Evolutionary conservation across 495 filamentous ascomycete species (phyloP), one percentile per base, ranked within the genome.

Genomic region (Bombardia bombarda): DNA sequence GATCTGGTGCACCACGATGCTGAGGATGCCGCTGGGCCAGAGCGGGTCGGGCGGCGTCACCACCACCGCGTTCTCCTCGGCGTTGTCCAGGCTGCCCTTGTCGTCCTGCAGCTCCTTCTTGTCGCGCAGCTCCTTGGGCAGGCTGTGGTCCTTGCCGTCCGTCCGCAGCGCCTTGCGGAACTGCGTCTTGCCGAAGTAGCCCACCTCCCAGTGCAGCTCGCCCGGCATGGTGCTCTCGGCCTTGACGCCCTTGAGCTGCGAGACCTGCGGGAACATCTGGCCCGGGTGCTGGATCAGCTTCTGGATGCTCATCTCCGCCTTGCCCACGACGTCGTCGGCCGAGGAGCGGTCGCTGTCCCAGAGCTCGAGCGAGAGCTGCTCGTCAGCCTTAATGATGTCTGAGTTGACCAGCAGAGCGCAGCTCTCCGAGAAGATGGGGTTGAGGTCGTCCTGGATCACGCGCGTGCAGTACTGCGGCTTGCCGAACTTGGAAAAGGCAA

Each of bases 401-500:
- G 88, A 74, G 5, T 83, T 90, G 3, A 97, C 84, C 5, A 93
- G 69, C 18, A 96, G 66, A 17, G 87, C 88, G n/a, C 87, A 83
- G 18, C 76, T 86, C 63, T 96, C 90, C 54, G 90, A 83, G 75
- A 90, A 97, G 5, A 95, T 78, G 0, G 90, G 90, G 53, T 97
- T 95, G 31, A 97, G 71, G 50, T 95, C 86, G 58, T 96, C 90
- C 12, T 87, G 84, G 43, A 97, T 95, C 22, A 97, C 89, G 22
- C 90, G 79, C 9, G 90, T 95, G 60, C 89, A 95, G 58, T 95
- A 96, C 84, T 94, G 94, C 9, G 90, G 90, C 68, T 97, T 97
- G 35, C 89, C 87, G 47, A 94, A 97, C 62, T 97, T 95, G 39
- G 67, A 72, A 51, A 75, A 80, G 33, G 68, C 67, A 17, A 80